phyloP scores from a whole-genome alignment of 164 flowering plant species.

The Buxus sempervirens region DNA sequence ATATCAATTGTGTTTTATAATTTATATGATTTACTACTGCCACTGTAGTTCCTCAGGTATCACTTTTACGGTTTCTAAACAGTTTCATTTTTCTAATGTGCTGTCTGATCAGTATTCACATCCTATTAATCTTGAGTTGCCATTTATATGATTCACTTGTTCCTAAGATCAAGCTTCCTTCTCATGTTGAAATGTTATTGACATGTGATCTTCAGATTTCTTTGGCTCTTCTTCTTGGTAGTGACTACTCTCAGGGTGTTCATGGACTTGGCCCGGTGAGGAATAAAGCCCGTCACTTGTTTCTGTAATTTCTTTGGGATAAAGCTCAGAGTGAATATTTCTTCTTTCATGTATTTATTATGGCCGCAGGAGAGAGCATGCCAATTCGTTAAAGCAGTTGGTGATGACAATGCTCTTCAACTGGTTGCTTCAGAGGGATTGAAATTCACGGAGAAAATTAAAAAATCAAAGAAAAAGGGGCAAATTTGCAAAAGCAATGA shows the following conservation, averaged over 20 bases:
- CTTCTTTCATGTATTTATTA: not conserved
- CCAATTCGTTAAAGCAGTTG: conserved; percentile 60
- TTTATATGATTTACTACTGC: not conserved
- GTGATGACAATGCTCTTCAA: conserved; percentile 59
- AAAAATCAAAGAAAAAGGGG: conserved; percentile 42
- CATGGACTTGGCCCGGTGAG: conserved; percentile 81
- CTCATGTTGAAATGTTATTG: not conserved
- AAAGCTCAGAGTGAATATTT: not conserved
- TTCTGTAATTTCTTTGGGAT: not conserved
- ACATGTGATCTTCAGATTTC: conserved; percentile 53
- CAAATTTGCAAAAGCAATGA: conserved; percentile 17
- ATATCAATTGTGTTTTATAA: not conserved
- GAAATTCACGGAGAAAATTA: conserved; percentile 48
- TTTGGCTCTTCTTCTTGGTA: conserved; percentile 81
- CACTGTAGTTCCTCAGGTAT: not conserved
- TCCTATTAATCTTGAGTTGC: not conserved
- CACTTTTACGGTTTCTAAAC: not conserved
- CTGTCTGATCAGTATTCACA: not conserved
- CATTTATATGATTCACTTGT: conserved; percentile 1
- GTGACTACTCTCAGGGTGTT: conserved; percentile 85
- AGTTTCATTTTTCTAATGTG: not conserved
- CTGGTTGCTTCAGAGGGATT: conserved; percentile 62
- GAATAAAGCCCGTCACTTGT: not conserved
- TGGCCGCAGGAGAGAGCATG: conserved; percentile 74
- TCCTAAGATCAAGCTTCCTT: not conserved